phyloP scores from a whole-genome alignment of 495 filamentous ascomycete genomes.

The Evernia prunastri region DNA sequence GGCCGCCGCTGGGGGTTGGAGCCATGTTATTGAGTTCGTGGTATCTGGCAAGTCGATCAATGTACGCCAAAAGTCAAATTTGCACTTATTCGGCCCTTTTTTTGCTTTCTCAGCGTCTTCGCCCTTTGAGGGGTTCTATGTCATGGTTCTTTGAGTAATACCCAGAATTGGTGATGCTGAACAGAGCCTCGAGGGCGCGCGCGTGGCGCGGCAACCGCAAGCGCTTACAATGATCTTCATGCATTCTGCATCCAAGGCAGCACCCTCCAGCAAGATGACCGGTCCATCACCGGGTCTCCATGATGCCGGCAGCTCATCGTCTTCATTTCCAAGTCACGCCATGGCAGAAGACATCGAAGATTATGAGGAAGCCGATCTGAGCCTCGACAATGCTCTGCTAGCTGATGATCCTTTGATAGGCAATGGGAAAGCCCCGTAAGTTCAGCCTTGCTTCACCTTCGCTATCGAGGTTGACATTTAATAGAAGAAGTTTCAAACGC shows the following conservation, averaged over 20 bases:
- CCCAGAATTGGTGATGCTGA: no score
- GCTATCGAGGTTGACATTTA: background rate
- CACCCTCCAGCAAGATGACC: slow-evolving; percentile 15
- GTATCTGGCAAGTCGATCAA: no score
- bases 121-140: no score
- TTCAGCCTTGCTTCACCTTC: background rate
- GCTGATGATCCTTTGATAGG: slow-evolving; percentile 45
- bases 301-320: slow-evolving; percentile 14
- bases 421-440: slow-evolving; percentile 44
- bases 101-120: no score
- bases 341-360: slow-evolving; percentile 19
- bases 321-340: slow-evolving; percentile 2
- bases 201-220: background rate
- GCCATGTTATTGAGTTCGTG: no score
- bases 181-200: background rate
- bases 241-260: background rate
- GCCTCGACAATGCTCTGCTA: slow-evolving; percentile 33
- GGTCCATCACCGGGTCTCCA: slow-evolving; percentile 13
- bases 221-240: background rate
- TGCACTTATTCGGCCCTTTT: no score
- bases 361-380: slow-evolving; percentile 23
- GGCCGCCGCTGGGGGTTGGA: no score
- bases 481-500: slow-evolving; percentile 75
- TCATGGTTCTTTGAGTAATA: no score
- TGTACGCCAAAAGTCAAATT: no score